Conservation (phyloP, 495 filamentous ascomycete species). For the Endocarpon pusillum region DNA sequence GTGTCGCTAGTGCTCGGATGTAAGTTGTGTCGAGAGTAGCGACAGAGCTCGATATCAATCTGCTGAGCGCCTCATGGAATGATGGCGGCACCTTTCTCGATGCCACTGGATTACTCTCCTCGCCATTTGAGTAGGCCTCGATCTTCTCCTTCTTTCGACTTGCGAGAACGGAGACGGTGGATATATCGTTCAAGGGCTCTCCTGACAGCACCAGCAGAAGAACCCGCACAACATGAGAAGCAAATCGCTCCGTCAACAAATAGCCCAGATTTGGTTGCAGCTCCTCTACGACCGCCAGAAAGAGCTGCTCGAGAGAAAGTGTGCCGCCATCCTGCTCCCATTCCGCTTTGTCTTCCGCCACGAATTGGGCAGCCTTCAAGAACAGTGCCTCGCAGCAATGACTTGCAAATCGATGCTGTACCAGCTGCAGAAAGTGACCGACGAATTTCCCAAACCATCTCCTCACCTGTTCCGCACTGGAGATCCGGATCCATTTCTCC, state of each 20-base stretch:
- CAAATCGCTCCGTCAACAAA: constrained; percentile 72
- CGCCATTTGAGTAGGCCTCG: constrained; percentile 29
- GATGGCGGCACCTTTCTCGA: constrained; percentile 52
- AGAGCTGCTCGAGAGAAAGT: constrained; percentile 66
- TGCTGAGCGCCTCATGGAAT: constrained; percentile 57
- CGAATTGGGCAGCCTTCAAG: constrained; percentile 56
- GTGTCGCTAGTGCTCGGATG: constrained; percentile 63
- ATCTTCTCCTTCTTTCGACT: constrained; percentile 84
- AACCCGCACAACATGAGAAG: constrained; percentile 77
- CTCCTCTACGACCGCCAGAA: constrained; percentile 66
- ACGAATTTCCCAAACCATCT: constrained; percentile 65
- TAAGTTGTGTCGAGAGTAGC: constrained; percentile 52
- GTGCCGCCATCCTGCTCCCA: constrained; percentile 22
- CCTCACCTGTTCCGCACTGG: constrained; percentile 66
- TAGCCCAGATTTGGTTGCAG: constrained; percentile 69
- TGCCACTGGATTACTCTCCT: constrained; percentile 15
- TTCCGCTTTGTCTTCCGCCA: constrained; percentile 49
- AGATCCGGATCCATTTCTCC: constrained; percentile 76
- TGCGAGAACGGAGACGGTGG: constrained; percentile 52
- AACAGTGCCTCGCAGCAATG: constrained; percentile 96
- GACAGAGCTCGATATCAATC: constrained; percentile 59
- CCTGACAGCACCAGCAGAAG: constrained; percentile 76
- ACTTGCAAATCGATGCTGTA: constrained; percentile 88
- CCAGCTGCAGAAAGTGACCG: constrained; percentile 73
- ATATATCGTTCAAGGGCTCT: constrained; percentile 45